A percentile compares a stretch with the other conserved stretches of the same genome.
Evolutionary conservation across 305 asterid species (phyloP).

Genomic region (Rubia occidens): DNA sequence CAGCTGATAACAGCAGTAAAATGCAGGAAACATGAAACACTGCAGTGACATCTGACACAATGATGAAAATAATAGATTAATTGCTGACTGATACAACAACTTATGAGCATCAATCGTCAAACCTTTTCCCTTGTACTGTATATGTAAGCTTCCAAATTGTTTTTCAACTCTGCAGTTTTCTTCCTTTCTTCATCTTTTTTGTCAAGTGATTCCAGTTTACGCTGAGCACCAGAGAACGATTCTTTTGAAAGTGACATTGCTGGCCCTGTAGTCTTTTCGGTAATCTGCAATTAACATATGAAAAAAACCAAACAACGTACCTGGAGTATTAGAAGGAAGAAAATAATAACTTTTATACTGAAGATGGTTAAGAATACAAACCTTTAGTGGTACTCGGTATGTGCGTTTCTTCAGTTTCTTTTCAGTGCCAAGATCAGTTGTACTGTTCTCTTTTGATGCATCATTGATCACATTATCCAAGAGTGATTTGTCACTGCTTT

Average conservation of each 20-base stretch:
- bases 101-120: slow-evolving; percentile 9
- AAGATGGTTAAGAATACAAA: slow-evolving; percentile 18
- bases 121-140: slow-evolving; percentile 95
- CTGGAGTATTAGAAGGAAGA: neutral
- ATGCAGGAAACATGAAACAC: too few relatives aligned
- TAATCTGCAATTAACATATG: slow-evolving; percentile 36
- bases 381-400: slow-evolving; percentile 85
- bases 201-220: slow-evolving; percentile 68
- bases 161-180: slow-evolving; percentile 93
- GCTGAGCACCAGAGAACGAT: slow-evolving; percentile 49
- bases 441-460: slow-evolving; percentile 46
- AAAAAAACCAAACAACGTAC: neutral
- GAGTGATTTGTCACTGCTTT: slow-evolving; percentile 42
- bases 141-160: slow-evolving; percentile 83
- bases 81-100: neutral
- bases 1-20: too few relatives aligned
- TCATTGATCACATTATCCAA: slow-evolving; percentile 30
- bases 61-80: neutral
- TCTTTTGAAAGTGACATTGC: slow-evolving; percentile 75
- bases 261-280: slow-evolving; percentile 77
- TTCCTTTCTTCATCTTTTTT: slow-evolving; percentile 93
- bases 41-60: too few relatives aligned
- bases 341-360: neutral
- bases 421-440: slow-evolving; percentile 55
- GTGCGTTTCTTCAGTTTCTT: slow-evolving; percentile 89